These are phyloP conservation scores for Acarospora socialis DNA, from an alignment of 2,329 filamentous ascomycete genomes.

Conservation along the genomic window DNA sequence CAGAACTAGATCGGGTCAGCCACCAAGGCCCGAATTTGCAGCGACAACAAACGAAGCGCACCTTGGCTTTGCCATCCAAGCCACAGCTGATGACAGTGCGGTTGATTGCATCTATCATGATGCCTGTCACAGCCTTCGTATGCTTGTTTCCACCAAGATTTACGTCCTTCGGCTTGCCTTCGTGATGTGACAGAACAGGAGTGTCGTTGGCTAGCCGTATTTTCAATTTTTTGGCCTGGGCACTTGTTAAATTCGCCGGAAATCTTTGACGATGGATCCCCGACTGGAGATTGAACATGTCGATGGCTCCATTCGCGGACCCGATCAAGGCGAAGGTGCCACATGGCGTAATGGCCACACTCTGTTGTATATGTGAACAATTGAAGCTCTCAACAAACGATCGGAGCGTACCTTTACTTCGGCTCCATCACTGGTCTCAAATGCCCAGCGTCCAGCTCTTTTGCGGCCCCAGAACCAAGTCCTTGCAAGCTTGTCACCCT, in stretches of 20 bases:
- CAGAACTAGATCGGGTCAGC: slow-evolving; percentile 50
- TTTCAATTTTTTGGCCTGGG: slow-evolving; percentile 63
- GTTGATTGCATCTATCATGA: slow-evolving; percentile 82
- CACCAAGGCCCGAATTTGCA: background rate
- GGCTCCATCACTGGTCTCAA: slow-evolving; percentile 71
- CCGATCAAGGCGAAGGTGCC: slow-evolving; percentile 89
- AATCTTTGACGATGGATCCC: slow-evolving; percentile 79
- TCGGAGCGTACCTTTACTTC: slow-evolving; percentile 44
- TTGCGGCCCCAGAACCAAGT: slow-evolving; percentile 99
- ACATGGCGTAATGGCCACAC: slow-evolving; percentile 77
- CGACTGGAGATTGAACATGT: slow-evolving; percentile 96
- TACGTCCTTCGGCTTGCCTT: slow-evolving; percentile 21
- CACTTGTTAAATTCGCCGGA: slow-evolving; percentile 61
- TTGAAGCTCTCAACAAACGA: background rate
- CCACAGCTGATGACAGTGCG: slow-evolving; percentile 73
- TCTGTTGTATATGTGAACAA: slow-evolving; percentile 32
- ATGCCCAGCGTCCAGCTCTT: slow-evolving; percentile 81
- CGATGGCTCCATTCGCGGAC: slow-evolving; percentile 66
- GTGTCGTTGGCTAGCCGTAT: slow-evolving; percentile 35
- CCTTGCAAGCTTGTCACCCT: slow-evolving; percentile 66
- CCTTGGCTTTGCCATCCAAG: slow-evolving; percentile 78
- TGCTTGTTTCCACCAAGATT: slow-evolving; percentile 53
- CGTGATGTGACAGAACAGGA: too few relatives aligned
- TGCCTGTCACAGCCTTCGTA: slow-evolving; percentile 65
- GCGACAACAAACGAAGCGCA: slow-evolving; percentile 15